Evolutionary conservation across 371 early-diverging fungal species (phyloP), one percentile per base, ranked within the genome.

Genomic region (Lichtheimia ornata): DNA sequence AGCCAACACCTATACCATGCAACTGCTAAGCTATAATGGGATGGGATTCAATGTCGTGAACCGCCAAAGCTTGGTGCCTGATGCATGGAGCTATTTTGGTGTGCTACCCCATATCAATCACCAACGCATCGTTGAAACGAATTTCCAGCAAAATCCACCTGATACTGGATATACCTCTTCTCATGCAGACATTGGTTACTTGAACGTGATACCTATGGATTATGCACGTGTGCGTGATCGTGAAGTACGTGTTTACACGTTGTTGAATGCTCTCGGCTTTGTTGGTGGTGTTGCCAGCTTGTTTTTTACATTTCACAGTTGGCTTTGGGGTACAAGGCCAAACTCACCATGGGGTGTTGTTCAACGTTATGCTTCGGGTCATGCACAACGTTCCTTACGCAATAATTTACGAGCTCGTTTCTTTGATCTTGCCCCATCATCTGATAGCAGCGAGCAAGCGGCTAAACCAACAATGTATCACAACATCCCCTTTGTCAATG

Each of bases 321-420:
- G 77, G 77, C 58, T 80, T n/a, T 80, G 77, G 55, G 81, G 81
- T 58, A 70, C 65, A 40, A 72, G 81, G 44, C 81, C 81, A 35
- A 66, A 74, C 30, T 75, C 76, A 7, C 81, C 81, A 24, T 80
- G 81, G 81, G 81, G 81, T 47, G 73, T 80, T 25, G 74, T 80
- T 2, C 81, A 80, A 25, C 70, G 81, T 45, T 80, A 77, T 77
- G 73, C 77, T 28, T 64, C 50, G 69, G 71, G 6, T 80, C 81
- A 22, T 45, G 14, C 43, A 13, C 24, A n/a, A 47, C 47, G 47
- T 4, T 22, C 47, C 14, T 47, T 22, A 47, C n/a, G 47, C n/a
- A n/a, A 47, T 7, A 47, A 47, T 47, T 47, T 47, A 17, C 6
- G 35, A 6, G 11, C 35, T n/a, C 22, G 12, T 0, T n/a, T 47